A percentile compares a stretch with the other conserved stretches of the same genome.
Conservation (phyloP, 2,329 filamentous ascomycete genomes). For the Endothia cerciana region DNA sequence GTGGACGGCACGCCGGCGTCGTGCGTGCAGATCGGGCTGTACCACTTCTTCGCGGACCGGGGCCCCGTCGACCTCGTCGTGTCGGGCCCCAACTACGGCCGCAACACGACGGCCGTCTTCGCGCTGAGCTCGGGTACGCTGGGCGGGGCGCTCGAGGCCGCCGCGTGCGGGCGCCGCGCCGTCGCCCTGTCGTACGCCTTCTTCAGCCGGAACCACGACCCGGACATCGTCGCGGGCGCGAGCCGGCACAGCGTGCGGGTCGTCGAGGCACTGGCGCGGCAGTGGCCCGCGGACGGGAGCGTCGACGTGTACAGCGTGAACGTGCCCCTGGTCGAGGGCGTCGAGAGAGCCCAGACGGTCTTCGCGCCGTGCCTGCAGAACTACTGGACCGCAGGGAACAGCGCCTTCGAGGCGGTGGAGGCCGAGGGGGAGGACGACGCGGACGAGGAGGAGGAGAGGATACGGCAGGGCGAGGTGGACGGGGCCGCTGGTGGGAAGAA, state of each 20-base stretch:
- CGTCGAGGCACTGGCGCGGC: constrained; percentile 75
- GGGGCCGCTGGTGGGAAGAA: constrained; percentile 33
- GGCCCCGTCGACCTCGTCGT: constrained; percentile 77
- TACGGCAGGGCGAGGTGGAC: constrained; percentile 64
- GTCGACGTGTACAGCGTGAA: constrained; percentile 92
- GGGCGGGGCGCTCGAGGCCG: constrained; percentile 77
- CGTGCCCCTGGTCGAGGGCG: constrained; percentile 78
- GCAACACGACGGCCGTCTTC: constrained; percentile 81
- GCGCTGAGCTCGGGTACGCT: constrained; percentile 77
- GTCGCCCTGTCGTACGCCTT: constrained; percentile 92
- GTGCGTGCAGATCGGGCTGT: constrained; percentile 80
- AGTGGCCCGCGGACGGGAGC: constrained; percentile 69
- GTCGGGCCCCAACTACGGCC: constrained; percentile 80
- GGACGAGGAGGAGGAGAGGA: constrained; percentile 72
- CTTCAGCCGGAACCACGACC: constrained; percentile 82
- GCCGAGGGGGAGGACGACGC: constrained; percentile 66
- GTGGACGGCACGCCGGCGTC: constrained; percentile 81
- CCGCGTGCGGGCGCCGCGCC: constrained; percentile 68
- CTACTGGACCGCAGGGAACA: constrained; percentile 75
- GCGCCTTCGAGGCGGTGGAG: constrained; percentile 83
- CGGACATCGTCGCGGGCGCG: constrained; percentile 76
- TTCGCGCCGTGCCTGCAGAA: constrained; percentile 91
- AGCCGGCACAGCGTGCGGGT: constrained; percentile 74
- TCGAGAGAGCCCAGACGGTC: constrained; percentile 73
- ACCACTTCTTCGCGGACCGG: constrained; percentile 75